These are phyloP conservation scores for Carex arenaria DNA, from an alignment of 202 grass and related monocot genomes.

Conservation along the genomic window DNA sequence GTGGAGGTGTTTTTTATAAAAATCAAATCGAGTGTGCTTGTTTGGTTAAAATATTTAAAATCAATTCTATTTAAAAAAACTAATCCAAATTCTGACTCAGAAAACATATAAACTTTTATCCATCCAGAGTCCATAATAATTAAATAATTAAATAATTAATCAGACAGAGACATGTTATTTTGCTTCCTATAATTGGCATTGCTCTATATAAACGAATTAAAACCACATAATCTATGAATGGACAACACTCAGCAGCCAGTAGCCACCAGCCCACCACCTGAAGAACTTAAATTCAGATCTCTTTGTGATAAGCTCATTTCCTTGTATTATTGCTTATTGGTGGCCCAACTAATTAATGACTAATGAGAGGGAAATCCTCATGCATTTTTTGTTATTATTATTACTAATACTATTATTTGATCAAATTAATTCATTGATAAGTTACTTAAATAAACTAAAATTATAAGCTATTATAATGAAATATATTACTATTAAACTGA, in stretches of 20 bases:
- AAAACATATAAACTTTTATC: not conserved
- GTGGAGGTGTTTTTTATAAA: no score
- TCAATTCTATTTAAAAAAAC: no score
- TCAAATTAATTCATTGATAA: no score
- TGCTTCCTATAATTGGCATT: not conserved
- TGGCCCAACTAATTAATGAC: not conserved
- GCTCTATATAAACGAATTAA: not conserved
- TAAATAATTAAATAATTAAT: not conserved
- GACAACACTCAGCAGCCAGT: not conserved
- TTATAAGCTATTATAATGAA: no score
- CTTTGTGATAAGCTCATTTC: not conserved
- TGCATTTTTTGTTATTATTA: not conserved
- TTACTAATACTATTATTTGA: no score
- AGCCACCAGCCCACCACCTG: not conserved
- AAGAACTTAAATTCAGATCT: not conserved
- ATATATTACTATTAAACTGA: not conserved
- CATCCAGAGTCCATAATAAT: not conserved
- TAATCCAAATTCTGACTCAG: no score
- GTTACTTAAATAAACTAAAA: no score
- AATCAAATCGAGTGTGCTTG: no score
- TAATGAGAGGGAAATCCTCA: not conserved
- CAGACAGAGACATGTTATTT: not conserved
- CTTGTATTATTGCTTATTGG: slow-evolving; percentile 2
- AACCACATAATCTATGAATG: not conserved
- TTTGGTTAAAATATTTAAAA: no score